A percentile compares a stretch with the other conserved stretches of the same genome.
Conservation (phyloP, 176 grass and related monocot genomes). For the Triticum dicoccoides region DNA sequence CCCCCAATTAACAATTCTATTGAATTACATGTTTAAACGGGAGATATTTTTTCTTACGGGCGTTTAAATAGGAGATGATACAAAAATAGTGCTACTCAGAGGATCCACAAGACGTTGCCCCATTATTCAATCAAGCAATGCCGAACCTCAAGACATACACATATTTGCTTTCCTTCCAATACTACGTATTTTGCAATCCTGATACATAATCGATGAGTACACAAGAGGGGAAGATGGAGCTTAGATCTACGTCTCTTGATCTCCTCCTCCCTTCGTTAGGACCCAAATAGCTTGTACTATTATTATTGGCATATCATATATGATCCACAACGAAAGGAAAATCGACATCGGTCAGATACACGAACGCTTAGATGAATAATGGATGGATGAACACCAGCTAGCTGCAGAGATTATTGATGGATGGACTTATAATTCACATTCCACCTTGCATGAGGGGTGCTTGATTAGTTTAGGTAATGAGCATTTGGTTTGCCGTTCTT, state of each 20-base stretch:
- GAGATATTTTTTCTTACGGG: too few species aligned
- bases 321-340: not conserved
- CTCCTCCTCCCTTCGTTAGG: not conserved
- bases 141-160: not conserved
- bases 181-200: not conserved
- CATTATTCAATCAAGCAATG: not conserved
- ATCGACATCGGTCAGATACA: not conserved
- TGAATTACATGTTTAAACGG: not conserved
- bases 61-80: not conserved
- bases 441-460: too few species aligned
- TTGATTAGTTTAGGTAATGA: not conserved
- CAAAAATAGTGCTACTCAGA: not conserved
- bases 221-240: not conserved
- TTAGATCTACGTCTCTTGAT: not conserved
- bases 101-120: not conserved
- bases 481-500: constrained; percentile 36
- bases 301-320: not conserved
- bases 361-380: not conserved
- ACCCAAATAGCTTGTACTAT: not conserved
- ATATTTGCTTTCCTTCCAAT: not conserved
- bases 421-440: too few species aligned
- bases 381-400: not conserved
- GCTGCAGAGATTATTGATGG: too few species aligned
- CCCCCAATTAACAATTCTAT: not conserved
- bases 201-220: too few species aligned